Percentiles rank a stretch among this genome's conserved stretches.
Evolutionary conservation across 805 yeast species (phyloP).

Genomic region (Blastobotrys terrestris): DNA sequence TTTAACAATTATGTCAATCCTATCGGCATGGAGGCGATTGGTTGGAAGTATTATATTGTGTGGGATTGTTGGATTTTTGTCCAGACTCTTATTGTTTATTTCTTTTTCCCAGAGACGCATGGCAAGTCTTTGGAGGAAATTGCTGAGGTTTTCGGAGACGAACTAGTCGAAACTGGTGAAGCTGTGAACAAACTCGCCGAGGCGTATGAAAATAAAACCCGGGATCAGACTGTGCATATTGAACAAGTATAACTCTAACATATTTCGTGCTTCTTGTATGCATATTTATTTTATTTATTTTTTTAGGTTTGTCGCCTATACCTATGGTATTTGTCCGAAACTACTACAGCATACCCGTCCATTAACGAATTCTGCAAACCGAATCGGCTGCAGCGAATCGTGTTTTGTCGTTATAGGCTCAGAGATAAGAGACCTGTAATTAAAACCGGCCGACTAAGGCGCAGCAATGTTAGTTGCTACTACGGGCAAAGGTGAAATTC

Average conservation of each 20-base stretch:
- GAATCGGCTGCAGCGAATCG: too few species aligned
- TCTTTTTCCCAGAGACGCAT: conserved; percentile 38
- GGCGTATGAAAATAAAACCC: neutral
- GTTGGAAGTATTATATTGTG: conserved; percentile 42
- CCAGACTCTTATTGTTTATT: conserved; percentile 29
- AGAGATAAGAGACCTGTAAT: too few species aligned
- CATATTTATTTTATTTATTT: too few species aligned
- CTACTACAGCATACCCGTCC: too few species aligned
- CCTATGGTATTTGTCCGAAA: too few species aligned
- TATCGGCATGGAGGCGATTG: conserved; percentile 37
- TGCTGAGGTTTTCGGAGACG: conserved; percentile 32
- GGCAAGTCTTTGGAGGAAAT: conserved; percentile 41
- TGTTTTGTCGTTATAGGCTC: too few species aligned
- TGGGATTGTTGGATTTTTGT: conserved; percentile 22
- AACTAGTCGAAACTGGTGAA: neutral
- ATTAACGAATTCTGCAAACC: too few species aligned
- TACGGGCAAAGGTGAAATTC: too few species aligned
- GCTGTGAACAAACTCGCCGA: neutral
- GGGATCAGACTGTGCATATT: neutral
- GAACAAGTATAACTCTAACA: neutral
- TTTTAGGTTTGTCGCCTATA: too few species aligned
- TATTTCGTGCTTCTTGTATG: too few species aligned
- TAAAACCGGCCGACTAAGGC: too few species aligned
- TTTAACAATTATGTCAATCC: conserved; percentile 35
- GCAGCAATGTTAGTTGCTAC: too few species aligned